Evolutionary conservation across 2,329 filamentous ascomycete species (phyloP), one percentile per base, ranked within the genome.

Genomic region (Berkeleyomyces basicola): DNA sequence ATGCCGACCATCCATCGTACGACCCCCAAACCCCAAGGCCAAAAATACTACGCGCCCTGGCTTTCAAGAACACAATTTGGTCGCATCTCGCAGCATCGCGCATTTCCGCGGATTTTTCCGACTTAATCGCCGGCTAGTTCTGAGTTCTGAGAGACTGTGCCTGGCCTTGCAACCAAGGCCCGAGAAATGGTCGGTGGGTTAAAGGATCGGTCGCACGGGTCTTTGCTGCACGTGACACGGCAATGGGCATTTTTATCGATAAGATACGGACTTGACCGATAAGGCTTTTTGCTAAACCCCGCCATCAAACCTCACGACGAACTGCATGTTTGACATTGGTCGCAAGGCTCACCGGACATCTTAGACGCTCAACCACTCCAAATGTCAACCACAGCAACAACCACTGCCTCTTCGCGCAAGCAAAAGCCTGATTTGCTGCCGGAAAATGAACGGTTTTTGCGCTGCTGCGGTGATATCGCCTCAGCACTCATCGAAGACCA

Each of bases 381-480:
- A 47, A 77, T 76, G 75, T 72, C 71, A 59, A 77, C 75, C 61
- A 75, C 71, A 66, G 90, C 90, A 78, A 79, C 75, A 36, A 69
- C 87, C 78, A 85, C 86, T 57, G 76, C 74, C 37, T 78, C 82
- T 47, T 78, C 82, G 71, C 87, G 84, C 68, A 93, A 89, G 74
- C 86, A 80, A 70, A 73, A 82, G 69, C 76, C 81, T 68, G 89
- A 91, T 68, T 80, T 96, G 10, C 82, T 90, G 1, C 89, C 93
- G 36, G 93, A 99, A 75, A 96, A 91, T 74, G 93, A 99, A 76
- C 85, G 93, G 61, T 96, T 88, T 73, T 82, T 97, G 73, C 84
- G 90, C 72, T 93, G 90, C 69, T 99, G 95, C 74, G 91, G 92
- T 66, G 95, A 99, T 69, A 91, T 99, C 70, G 92, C 91, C 61